These are phyloP conservation scores for Stachybotrys echinatus DNA, from an alignment of 2,329 filamentous ascomycete genomes.

Conservation along the genomic window DNA sequence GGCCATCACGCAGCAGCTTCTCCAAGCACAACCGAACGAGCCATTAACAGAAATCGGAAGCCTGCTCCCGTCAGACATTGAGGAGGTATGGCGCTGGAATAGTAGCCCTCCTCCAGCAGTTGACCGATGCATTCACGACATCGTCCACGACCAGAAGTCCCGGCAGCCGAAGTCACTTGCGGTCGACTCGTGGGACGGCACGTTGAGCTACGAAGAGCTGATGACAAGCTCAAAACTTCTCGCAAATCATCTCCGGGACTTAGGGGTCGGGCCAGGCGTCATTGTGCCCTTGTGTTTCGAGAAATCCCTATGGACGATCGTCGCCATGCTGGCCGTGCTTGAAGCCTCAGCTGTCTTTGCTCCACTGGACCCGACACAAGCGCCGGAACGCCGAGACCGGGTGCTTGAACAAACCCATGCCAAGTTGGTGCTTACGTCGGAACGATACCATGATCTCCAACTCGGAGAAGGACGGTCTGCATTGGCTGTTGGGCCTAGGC, in stretches of 20 bases:
- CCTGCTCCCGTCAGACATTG: neutral
- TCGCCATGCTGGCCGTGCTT: constrained; percentile 1
- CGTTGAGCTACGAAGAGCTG: constrained; percentile 6
- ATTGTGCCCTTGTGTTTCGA: constrained; percentile 9
- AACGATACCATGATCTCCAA: neutral
- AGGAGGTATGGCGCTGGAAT: no score
- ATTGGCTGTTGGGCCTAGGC: neutral
- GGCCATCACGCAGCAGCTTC: neutral
- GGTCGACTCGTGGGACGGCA: constrained; percentile 4
- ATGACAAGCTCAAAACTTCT: constrained; percentile 4
- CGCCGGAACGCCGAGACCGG: neutral
- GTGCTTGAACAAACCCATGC: neutral
- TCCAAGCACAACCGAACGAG: neutral
- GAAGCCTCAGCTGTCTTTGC: neutral
- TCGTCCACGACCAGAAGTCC: constrained; percentile 9
- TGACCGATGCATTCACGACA: constrained; percentile 10
- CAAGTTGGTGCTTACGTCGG: neutral
- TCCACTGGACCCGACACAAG: neutral
- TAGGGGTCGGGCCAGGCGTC: constrained; percentile 4
- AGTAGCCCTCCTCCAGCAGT: constrained; percentile 3
- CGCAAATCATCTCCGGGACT: constrained; percentile 3
- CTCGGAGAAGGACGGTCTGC: neutral
- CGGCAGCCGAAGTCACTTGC: constrained; percentile 4
- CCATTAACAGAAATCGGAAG: neutral
- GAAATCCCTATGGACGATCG: constrained; percentile 9